Evolutionary conservation across 345 rosid genomes (phyloP), one percentile per base, ranked within the genome.

Genomic region (Turritis glabra): DNA sequence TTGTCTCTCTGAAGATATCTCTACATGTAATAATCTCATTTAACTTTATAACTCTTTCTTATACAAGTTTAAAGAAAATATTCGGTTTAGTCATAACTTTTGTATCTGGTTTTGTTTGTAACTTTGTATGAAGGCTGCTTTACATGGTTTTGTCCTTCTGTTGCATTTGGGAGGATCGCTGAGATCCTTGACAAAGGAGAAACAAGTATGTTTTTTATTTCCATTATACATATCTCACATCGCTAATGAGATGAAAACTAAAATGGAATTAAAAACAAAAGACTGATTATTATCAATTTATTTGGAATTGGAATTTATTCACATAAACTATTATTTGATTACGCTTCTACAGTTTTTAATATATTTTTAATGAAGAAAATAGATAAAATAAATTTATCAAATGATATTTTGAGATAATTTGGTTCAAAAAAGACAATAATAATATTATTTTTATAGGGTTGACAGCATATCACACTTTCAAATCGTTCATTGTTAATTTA

Each of bases 131-230:
- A 60, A 88, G 89, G 86, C 76, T 77, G 69, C 27, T 52, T 80
- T 14, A 77, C 84, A 35, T 83, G 79, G 51, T 80, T 81, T 77
- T 85, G 85, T 67, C 89, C 89, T 44, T 87, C 89, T 70, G 48
- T 84, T 53, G 81, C 79, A 14, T 84, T 87, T 53, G 92, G 88
- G 17, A 77, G 67, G 76, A 81, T 80, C 13, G 88, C 80, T 17
- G 89, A 87, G 81, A 81, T 87, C 33, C 40, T 84, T 30, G 89
- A 85, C 68, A 43, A 66, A 71, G 92, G 92, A 12, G 82, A 71
- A n/a, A 81, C 80, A 64, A 43, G 92, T 85, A 69, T 59, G 77
- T 62, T 44, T 11, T 3, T 33, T 2, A 18, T 3, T 33, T 33
- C 8, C 13, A 11, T 15, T 44, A 44, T 43, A 13, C 15, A 14